Conservation (phyloP, 768 basidiomycete species). For the Cystofilobasidium ferigula region DNA sequence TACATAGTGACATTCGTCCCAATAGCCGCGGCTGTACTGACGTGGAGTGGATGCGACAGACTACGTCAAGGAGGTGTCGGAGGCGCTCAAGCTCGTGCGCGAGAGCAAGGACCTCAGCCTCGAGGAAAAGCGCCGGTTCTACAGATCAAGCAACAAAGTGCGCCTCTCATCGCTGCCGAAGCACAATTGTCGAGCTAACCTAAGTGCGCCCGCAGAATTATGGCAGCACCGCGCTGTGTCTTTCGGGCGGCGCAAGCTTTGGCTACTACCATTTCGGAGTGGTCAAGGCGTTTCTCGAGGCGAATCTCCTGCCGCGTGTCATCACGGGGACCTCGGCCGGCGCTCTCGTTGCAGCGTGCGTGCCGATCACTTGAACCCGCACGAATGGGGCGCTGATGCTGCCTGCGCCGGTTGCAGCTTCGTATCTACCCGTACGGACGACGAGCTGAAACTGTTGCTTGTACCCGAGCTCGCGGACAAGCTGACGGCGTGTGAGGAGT, state of each 20-base stretch:
- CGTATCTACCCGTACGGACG: slow-evolving; percentile 75
- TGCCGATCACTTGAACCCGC: background rate
- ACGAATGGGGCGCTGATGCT: too few relatives aligned
- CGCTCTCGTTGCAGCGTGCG: slow-evolving; percentile 51
- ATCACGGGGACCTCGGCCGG: slow-evolving; percentile 76
- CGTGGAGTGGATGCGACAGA: slow-evolving; percentile 42
- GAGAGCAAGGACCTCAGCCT: slow-evolving; percentile 58
- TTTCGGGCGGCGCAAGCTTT: slow-evolving; percentile 91
- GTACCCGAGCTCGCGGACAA: slow-evolving; percentile 67
- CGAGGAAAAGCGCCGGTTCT: slow-evolving; percentile 87
- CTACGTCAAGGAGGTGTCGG: slow-evolving; percentile 68
- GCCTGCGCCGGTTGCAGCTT: slow-evolving; percentile 40
- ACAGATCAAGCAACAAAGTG: slow-evolving; percentile 65
- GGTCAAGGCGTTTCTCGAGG: slow-evolving; percentile 63
- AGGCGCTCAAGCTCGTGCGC: slow-evolving; percentile 63
- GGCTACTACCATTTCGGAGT: slow-evolving; percentile 62
- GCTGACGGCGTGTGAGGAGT: slow-evolving; percentile 44
- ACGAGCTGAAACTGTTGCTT: slow-evolving; percentile 65
- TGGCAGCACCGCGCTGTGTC: slow-evolving; percentile 79
- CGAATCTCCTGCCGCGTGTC: slow-evolving; percentile 73
- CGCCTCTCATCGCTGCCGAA: background rate
- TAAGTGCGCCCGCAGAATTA: slow-evolving; percentile 46
- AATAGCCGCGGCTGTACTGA: background rate
- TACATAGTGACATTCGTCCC: slow-evolving; percentile 37
- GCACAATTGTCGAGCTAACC: background rate